Percentiles rank a stretch among this genome's conserved stretches.
These are phyloP conservation scores for Emergomyces africanus DNA, from an alignment of 2,329 filamentous ascomycete species.

Conservation along the genomic window DNA sequence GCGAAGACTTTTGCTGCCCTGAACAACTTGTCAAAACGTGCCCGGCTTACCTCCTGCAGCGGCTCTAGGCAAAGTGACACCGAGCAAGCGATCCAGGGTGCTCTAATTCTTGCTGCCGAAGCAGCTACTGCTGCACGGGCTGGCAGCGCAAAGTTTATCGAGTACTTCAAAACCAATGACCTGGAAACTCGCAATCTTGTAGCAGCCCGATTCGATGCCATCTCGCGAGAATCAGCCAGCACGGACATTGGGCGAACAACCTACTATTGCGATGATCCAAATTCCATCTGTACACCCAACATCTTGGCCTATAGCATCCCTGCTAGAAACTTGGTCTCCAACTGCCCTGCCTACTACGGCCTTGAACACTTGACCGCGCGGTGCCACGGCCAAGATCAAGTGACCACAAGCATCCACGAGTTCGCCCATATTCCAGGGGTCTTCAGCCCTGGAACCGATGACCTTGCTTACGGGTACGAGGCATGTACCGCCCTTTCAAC, in stretches of 20 bases:
- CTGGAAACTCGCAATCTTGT: constrained; percentile 37
- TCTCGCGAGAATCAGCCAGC: constrained; percentile 45
- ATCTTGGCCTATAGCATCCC: constrained; percentile 53
- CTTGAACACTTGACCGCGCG: constrained; percentile 37
- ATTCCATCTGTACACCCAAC: constrained; percentile 37
- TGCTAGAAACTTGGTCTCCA: constrained; percentile 42
- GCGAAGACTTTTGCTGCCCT: constrained; percentile 38
- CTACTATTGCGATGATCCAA: constrained; percentile 49
- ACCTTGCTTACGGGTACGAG: constrained; percentile 47
- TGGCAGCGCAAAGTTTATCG: constrained; percentile 37
- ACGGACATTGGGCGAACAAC: constrained; percentile 36
- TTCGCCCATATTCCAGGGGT: constrained; percentile 47
- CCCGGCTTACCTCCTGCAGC: constrained; percentile 43
- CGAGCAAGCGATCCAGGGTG: constrained; percentile 41
- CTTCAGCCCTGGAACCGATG: constrained; percentile 43
- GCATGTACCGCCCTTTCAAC: constrained; percentile 34
- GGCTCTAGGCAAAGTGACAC: constrained; percentile 35
- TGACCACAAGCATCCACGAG: constrained; percentile 53
- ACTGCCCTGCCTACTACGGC: constrained; percentile 47
- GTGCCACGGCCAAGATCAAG: constrained; percentile 55
- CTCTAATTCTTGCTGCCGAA: constrained; percentile 39
- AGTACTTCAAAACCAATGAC: constrained; percentile 52
- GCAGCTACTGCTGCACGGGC: constrained; percentile 44
- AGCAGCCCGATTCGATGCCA: constrained; percentile 37
- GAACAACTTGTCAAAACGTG: constrained; percentile 31